Evolutionary conservation across 208 protist genomes (phyloP).

Genomic region (Angomonas ambiguus): DNA sequence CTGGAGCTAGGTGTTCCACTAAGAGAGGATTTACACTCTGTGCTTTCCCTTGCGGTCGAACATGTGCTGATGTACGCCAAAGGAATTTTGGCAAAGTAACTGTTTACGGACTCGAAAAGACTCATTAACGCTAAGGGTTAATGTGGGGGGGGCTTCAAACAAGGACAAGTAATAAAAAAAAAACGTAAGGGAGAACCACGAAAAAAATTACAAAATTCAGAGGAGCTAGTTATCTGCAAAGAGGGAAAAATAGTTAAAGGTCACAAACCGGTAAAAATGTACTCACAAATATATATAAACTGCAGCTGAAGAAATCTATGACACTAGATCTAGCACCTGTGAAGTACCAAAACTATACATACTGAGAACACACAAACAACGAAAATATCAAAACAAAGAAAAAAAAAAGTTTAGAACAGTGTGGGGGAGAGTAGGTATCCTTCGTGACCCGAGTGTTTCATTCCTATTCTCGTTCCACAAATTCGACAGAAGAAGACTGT

Average conservation of each 20-base stretch:
- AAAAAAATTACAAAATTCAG: conserved; percentile 6
- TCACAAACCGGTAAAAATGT: no score
- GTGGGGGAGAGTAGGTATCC: conserved; percentile 55
- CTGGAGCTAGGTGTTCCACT: neutral
- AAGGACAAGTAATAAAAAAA: conserved; percentile 9
- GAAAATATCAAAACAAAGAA: conserved; percentile 10
- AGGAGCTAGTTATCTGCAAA: no score
- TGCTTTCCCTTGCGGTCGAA: neutral
- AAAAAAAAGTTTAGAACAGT: conserved; percentile 22
- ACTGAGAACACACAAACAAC: no score
- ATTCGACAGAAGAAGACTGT: conserved; percentile 49
- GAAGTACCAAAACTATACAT: no score
- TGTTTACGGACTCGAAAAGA: neutral
- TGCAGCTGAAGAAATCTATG: no score
- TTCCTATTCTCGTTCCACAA: conserved; percentile 52
- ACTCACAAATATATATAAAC: no score
- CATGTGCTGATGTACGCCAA: neutral
- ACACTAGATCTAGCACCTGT: no score
- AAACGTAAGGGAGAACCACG: conserved; percentile 8
- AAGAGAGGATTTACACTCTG: neutral
- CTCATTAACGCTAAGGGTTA: neutral
- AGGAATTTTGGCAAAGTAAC: neutral
- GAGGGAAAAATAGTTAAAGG: no score
- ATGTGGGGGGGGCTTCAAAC: neutral
- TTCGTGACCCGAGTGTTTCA: conserved; percentile 53